Percentiles rank a stretch among this genome's conserved stretches.
These are phyloP conservation scores for Yamadazyma nakazawae DNA, from an alignment of 805 yeast genomes.

Conservation along the genomic window DNA sequence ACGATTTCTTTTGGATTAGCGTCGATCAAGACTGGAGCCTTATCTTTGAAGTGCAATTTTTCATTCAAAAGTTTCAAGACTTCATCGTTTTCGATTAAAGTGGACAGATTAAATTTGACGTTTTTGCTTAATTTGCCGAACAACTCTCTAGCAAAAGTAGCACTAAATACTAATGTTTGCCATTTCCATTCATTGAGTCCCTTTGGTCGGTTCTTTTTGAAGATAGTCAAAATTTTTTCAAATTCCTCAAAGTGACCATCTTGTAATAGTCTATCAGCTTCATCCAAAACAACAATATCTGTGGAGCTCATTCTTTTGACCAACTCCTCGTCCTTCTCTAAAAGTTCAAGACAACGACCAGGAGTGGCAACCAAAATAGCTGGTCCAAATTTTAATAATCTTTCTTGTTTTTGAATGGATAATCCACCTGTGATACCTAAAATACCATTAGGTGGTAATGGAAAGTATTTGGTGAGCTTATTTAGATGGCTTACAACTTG, in stretches of 20 bases:
- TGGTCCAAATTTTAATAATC: constrained; percentile 70
- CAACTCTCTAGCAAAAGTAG: constrained; percentile 82
- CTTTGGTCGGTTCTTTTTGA: constrained; percentile 50
- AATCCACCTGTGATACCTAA: constrained; percentile 91
- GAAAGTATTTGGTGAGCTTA: constrained; percentile 49
- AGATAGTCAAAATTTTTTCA: constrained; percentile 66
- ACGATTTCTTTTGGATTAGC: constrained; percentile 83
- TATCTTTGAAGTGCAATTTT: constrained; percentile 68
- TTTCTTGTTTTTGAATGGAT: constrained; percentile 88
- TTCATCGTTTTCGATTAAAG: constrained; percentile 47
- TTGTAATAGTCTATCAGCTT: constrained; percentile 91
- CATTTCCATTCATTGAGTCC: constrained; percentile 37
- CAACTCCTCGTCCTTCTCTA: constrained; percentile 56
- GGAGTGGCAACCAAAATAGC: constrained; percentile 91
- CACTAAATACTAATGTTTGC: constrained; percentile 93
- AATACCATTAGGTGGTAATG: constrained; percentile 53
- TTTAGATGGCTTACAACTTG: constrained; percentile 85
- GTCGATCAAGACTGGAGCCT: constrained; percentile 70
- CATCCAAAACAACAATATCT: constrained; percentile 72
- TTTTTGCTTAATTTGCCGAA: constrained; percentile 64
- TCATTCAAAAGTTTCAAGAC: constrained; percentile 62
- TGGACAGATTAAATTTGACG: constrained; percentile 19
- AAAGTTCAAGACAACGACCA: constrained; percentile 82
- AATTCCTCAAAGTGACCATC: constrained; percentile 96
- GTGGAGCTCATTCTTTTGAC: constrained; percentile 42